Evolutionary conservation across 1,139 yeast species (phyloP).

Genomic region (Magnusiomyces tetraspermus): DNA sequence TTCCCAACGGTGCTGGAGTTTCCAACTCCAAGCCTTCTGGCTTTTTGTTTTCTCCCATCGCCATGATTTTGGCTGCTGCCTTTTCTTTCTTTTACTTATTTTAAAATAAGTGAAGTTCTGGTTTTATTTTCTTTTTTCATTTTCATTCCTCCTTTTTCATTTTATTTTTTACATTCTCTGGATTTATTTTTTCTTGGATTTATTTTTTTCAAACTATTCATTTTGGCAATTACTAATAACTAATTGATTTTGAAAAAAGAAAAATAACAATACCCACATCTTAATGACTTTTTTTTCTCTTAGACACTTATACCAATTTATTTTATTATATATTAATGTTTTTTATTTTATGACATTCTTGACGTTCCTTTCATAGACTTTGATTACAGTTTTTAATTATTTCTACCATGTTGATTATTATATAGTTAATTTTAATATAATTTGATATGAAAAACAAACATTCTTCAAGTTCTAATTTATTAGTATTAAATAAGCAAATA

Average conservation of each 20-base stretch:
- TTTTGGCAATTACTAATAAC: too few species aligned
- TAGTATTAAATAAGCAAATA: too few species aligned
- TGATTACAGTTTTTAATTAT: neutral
- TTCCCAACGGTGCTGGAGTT: neutral
- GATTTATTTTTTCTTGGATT: neutral
- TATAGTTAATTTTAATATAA: too few species aligned
- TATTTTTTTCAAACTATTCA: neutral
- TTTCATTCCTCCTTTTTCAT: neutral
- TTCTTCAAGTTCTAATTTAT: too few species aligned
- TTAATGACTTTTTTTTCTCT: too few species aligned
- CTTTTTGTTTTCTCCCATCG: constrained; percentile 1
- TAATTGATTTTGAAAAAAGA: neutral
- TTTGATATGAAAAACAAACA: too few species aligned
- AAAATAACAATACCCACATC: too few species aligned
- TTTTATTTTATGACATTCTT: neutral
- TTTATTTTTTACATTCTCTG: neutral
- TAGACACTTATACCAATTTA: too few species aligned
- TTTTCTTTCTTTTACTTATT: constrained; percentile 4
- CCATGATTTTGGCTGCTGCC: neutral
- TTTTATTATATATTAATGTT: too few species aligned
- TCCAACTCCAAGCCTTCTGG: neutral
- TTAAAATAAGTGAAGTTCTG: neutral
- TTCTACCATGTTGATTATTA: too few species aligned
- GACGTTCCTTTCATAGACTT: neutral
- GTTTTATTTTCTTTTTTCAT: neutral